Base-by-base conservation (phyloP, 2,329 filamentous ascomycete genomes). In the Talaromyces sp. region DNA sequence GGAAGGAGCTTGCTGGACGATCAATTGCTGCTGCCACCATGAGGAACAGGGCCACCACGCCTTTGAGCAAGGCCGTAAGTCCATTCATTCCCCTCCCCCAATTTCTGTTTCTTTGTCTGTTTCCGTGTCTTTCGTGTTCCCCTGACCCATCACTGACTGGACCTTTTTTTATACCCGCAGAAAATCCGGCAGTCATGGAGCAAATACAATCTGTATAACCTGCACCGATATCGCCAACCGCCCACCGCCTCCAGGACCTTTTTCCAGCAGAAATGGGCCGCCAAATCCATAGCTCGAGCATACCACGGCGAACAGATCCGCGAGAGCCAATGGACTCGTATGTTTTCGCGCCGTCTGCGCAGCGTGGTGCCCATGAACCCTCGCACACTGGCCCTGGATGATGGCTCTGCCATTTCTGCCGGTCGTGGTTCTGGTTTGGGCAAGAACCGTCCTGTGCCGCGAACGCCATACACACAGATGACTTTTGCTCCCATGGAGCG, bases 201-300 rank as follows among this genome's bases (percentile, higher is more conserved):
- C 82, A 96, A 96, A 80, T 92, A 91, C 82, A 96, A 96, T 73
- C 83, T 99, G 65, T 99, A 90, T 85, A 97, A 97, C 78, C 79
- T 99, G 66, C 79, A 81, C 56, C 83, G 84, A 66, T 70, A 84
- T 35, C 77, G 69, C 50, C 70, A 75, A 2, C 84, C 82, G 19
- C 71, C 68, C 17, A 76, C 79, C 61, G 71, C 67, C 63, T 69
- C 71, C 32, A 70, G 79, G 64, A 97, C 93, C 51, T 96, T 95
- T 79, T 99, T 96, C 84, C 93, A 98, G 82, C 93, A 98, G 78
- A 99, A 99, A 88, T 99, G 93, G 93, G 77, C 79, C 1, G 90
- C 93, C 70, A 99, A 99, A 78, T 86, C 92, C 24, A 75, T 87
- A 65, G 86, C 91, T 49, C 88, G 95, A 67, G 87, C 84, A 64